Conservation (phyloP, 2,329 filamentous ascomycete species). For the Venturia asperata region DNA sequence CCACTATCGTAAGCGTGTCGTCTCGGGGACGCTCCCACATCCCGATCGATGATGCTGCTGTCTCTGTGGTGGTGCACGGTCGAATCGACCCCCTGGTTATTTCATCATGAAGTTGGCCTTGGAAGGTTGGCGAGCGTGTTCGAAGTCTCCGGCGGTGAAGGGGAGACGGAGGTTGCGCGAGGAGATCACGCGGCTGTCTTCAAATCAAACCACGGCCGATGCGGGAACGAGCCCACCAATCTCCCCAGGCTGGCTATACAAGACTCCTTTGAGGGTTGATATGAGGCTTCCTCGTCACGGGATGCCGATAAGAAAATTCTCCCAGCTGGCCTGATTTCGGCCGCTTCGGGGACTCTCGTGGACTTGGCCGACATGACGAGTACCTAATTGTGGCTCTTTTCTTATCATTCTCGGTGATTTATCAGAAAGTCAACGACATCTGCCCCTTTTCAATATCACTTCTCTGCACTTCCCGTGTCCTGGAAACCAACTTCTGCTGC, state of each 20-base stretch:
- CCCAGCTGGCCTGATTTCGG: not conserved
- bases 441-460: not conserved
- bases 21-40: conserved; percentile 1
- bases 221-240: not conserved
- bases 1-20: not conserved
- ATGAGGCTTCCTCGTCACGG: not conserved
- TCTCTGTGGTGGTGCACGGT: not conserved
- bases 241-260: not conserved
- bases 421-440: not conserved
- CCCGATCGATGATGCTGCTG: not conserved
- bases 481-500: too few species aligned
- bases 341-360: not conserved
- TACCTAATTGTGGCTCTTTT: not conserved
- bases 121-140: not conserved
- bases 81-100: not conserved
- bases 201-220: not conserved
- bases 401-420: conserved; percentile 4
- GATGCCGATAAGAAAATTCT: not conserved
- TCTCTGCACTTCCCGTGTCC: not conserved
- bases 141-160: not conserved
- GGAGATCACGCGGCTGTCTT: not conserved
- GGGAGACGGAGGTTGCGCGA: not conserved
- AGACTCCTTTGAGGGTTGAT: not conserved
- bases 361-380: not conserved
- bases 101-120: not conserved